Base-by-base conservation (phyloP, 768 basidiomycete species). In the Coprinopsis sp. region DNA sequence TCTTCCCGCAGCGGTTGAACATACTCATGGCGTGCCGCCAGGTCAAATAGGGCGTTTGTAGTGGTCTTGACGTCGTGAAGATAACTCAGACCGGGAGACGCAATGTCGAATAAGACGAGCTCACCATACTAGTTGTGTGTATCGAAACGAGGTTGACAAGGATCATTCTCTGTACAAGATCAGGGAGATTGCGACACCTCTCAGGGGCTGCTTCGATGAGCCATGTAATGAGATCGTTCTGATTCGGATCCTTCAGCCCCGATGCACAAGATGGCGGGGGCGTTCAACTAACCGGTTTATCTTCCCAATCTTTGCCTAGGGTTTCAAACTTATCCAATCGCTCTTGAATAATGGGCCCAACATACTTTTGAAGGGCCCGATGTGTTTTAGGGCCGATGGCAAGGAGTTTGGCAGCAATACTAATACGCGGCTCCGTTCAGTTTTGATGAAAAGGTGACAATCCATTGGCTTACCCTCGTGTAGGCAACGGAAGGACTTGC, bases 151-250 rank as follows among this genome's bases (percentile, higher is more conserved):
- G 64, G 54, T 73, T 73, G 19, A 69, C 40, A 3, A 58, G 25
- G 1, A 73, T 55, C 1, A 73, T 49, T 22, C 64, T 58, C 23
- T 39, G 31, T n/a, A 30, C 36, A 7, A 49, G 5, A 13, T 62
- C 61, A 16, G 54, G 54, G 7, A 66, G 44, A 0, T 60, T 63
- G 16, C 60, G 55, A 44, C 68, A 63, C 4, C 59, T 34, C 21
- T 57, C 63, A 21, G 58, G 38, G 0, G 71, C 70, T 10, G 59
- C 57, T 27, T 70, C 71, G 24, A 77, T 56, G 7, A 76, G 53
- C 76, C 76, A 78, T 31, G 64, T 63, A 6, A 77, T 62, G 33
- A 73, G 54, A 51, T 77, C 73, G 41, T 70, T 70, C 74, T 74
- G 34, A 11, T 11, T 47, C 12, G 41, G 46, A 5, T 27, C 34